Base-by-base conservation (phyloP, 2,329 filamentous ascomycete species). In the Stemphylium beticola region DNA sequence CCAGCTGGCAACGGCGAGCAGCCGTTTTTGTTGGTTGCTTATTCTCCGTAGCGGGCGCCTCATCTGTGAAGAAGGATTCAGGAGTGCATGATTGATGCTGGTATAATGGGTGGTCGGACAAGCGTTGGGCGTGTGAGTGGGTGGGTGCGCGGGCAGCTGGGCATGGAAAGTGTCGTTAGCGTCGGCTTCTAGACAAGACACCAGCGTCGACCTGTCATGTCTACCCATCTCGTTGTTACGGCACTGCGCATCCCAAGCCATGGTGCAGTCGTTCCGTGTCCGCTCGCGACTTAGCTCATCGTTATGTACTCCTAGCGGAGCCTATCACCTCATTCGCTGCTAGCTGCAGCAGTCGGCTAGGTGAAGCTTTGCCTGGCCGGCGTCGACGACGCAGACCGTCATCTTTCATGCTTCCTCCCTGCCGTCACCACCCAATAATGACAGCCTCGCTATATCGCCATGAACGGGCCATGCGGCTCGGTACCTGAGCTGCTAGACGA, bases 381-480 rank as follows among this genome's bases (percentile, higher is more conserved):
- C 57, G 60, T 61, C 58, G 57, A 53, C 43, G 55, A 51, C 39
- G 54, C 60, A 64, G 61, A 53, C 60, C 54, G 63, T 55, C 22
- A 39, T 52, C 56, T 59, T 62, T 60, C 61, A 67, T 56, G 60
- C 56, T 34, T 55, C 58, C 67, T 67, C 65, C 65, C 65, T 71
- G 69, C 67, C 68, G 62, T 62, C 50, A 63, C 58, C 48, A 48
- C 66, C 52, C 69, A 66, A 69, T 71, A 65, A 73, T 71, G 72
- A 66, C 60, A 57, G 60, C 58, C 59, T 64, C 62, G 58, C 64
- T 65, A 61, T 64, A 70, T 66, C 57, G 65, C 66, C 64, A 58
- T 67, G 52, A 64, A 46, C 58, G 65, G 65, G 60, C 62, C 48
- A 54, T 64, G 65, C 65, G 66, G 69, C 67, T 66, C 63, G 60